These are phyloP conservation scores for Fomitopsis pulvina DNA, from an alignment of 768 basidiomycete species.

Conservation along the genomic window DNA sequence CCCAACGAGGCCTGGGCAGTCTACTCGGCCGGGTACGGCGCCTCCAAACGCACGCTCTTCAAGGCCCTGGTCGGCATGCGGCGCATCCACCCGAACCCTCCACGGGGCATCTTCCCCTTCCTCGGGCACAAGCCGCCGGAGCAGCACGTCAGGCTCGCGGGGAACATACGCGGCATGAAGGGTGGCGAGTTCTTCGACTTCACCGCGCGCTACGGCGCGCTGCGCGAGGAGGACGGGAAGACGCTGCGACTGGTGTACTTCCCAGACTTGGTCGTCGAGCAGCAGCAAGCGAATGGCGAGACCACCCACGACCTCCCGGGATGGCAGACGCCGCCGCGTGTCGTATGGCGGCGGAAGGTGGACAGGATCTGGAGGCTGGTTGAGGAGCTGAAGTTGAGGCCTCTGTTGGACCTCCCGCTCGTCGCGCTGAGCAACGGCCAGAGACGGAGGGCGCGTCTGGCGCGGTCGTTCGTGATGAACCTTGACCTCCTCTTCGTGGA, in stretches of 20 bases:
- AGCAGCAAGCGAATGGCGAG: constrained; percentile 16
- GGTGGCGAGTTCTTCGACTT: constrained; percentile 83
- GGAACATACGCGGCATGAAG: constrained; percentile 52
- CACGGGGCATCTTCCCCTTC: constrained; percentile 75
- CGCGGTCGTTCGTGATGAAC: constrained; percentile 61
- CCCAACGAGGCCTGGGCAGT: constrained; percentile 21
- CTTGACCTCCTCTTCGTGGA: constrained; percentile 82
- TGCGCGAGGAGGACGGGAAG: constrained; percentile 75
- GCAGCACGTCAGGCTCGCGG: constrained; percentile 47
- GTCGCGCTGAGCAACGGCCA: constrained; percentile 90
- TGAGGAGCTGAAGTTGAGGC: constrained; percentile 45
- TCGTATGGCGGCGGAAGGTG: constrained; percentile 20
- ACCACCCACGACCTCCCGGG: constrained; percentile 17
- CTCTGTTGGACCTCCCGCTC: constrained; percentile 74
- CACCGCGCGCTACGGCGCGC: constrained; percentile 85
- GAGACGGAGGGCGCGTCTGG: constrained; percentile 78
- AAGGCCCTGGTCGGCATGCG: constrained; percentile 44
- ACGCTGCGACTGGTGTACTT: constrained; percentile 72
- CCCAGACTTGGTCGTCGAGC: constrained; percentile 25
- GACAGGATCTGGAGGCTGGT: constrained; percentile 48
- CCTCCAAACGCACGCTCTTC: constrained; percentile 19
- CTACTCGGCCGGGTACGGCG: constrained; percentile 13
- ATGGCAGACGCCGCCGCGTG: constrained; percentile 10
- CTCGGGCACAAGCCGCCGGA: constrained; percentile 47
- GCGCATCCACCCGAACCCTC: constrained; percentile 57